A percentile compares a stretch with the other conserved stretches of the same genome.
Evolutionary conservation across 2,329 filamentous ascomycete species (phyloP).

Genomic region (Penicillium sp.): DNA sequence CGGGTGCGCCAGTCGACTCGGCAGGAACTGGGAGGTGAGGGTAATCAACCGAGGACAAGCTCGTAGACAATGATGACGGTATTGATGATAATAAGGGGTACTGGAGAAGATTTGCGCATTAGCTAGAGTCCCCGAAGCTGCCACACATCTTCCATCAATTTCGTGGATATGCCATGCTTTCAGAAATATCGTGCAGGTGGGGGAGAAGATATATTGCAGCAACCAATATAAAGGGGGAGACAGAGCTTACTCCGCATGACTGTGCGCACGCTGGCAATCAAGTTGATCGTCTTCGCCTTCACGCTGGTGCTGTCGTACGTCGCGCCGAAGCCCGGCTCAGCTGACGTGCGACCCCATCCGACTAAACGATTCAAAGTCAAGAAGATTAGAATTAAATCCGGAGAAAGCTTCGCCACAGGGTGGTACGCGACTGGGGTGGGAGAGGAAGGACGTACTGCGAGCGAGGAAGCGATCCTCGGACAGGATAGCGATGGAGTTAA

Average conservation of each 20-base stretch:
- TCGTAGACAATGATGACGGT: conserved; percentile 80
- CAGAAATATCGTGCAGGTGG: not conserved
- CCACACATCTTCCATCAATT: not conserved
- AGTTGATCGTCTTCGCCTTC: conserved; percentile 81
- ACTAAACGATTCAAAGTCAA: conserved; percentile 51
- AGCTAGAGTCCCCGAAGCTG: conserved; percentile 2
- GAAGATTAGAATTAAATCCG: not conserved
- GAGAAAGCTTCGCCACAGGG: not conserved
- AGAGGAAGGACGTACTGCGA: conserved; percentile 55
- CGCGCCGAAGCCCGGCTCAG: conserved; percentile 75
- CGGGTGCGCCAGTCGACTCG: not conserved
- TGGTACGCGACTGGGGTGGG: not conserved
- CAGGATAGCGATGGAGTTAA: conserved; percentile 90
- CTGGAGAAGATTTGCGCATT: conserved; percentile 45
- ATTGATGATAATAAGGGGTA: conserved; percentile 82
- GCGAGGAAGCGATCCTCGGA: conserved; percentile 93
- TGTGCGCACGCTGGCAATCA: conserved; percentile 86
- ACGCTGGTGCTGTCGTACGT: conserved; percentile 70
- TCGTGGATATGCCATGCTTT: not conserved
- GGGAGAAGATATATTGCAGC: not conserved
- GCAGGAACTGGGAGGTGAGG: not conserved
- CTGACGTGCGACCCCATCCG: conserved; percentile 66
- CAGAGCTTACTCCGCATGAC: conserved; percentile 79
- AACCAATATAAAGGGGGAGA: not conserved
- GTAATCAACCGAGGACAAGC: conserved; percentile 65